phyloP scores from a whole-genome alignment of 163 green algal species.

The Scenedesmus sp. region DNA sequence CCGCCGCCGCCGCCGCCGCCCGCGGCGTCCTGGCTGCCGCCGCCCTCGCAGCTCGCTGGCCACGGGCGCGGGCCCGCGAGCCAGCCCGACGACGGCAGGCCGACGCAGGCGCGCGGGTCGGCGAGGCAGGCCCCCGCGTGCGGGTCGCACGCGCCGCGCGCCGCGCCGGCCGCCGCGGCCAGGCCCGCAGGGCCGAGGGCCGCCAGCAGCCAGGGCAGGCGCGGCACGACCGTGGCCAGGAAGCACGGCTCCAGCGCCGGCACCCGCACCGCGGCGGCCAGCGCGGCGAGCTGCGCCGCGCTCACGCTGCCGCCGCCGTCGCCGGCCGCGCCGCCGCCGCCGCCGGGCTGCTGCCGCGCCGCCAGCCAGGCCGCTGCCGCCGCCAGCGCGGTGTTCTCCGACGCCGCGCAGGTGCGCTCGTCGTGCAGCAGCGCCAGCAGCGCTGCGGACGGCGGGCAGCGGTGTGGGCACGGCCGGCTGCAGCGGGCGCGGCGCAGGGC shows the following conservation, averaged over 20 bases:
- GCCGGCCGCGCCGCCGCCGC: no score
- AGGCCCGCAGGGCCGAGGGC: slow-evolving; percentile 15
- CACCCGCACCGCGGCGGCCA: slow-evolving; percentile 22
- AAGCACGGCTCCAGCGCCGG: slow-evolving; percentile 30
- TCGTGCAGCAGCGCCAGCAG: slow-evolving; percentile 38
- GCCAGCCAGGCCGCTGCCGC: slow-evolving; percentile 31
- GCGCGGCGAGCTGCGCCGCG: slow-evolving; percentile 10
- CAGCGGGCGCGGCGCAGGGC: no score
- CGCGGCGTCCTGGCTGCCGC: no score
- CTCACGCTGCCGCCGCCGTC: not conserved
- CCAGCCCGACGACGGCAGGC: slow-evolving; percentile 2
- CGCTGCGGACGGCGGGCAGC: no score
- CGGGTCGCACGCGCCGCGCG: slow-evolving; percentile 19
- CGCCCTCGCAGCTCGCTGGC: slow-evolving; percentile 12
- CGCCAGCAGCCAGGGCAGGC: slow-evolving; percentile 27
- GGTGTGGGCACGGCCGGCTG: no score
- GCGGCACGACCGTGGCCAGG: slow-evolving; percentile 32
- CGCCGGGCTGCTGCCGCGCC: slow-evolving; percentile 16
- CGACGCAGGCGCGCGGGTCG: not conserved
- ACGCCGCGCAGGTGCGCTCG: slow-evolving; percentile 21
- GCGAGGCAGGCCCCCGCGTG: slow-evolving; percentile 7
- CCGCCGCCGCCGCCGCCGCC: not conserved
- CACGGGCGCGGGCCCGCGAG: slow-evolving; percentile 3
- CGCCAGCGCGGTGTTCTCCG: slow-evolving; percentile 39
- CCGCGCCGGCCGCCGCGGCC: slow-evolving; percentile 12